Evolutionary conservation across 371 early-diverging fungal species (phyloP).

Genomic region (Haplosporangium sp.): DNA sequence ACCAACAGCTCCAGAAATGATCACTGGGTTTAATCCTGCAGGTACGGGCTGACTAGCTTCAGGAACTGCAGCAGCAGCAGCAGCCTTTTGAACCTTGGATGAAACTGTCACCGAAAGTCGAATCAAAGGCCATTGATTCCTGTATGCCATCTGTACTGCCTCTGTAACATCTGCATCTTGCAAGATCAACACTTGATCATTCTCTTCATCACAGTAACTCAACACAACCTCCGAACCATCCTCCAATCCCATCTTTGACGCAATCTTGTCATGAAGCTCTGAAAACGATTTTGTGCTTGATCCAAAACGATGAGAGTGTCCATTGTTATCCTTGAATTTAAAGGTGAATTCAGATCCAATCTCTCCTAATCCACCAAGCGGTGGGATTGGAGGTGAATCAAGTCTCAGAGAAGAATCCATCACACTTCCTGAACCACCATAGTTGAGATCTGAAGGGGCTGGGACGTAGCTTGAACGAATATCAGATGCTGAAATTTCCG

Average conservation of each 20-base stretch:
- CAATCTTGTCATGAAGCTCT: constrained; percentile 64
- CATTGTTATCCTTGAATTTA: constrained; percentile 80
- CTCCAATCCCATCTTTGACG: constrained; percentile 65
- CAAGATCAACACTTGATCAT: constrained; percentile 76
- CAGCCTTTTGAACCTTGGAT: constrained; percentile 13
- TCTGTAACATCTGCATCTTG: constrained; percentile 77
- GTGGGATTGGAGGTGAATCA: constrained; percentile 58
- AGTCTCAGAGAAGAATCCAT: constrained; percentile 32
- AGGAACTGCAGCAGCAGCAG: not conserved
- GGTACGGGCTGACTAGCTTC: not conserved
- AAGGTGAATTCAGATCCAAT: constrained; percentile 73
- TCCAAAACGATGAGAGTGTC: constrained; percentile 84
- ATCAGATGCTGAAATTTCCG: constrained; percentile 61
- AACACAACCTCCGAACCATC: constrained; percentile 60
- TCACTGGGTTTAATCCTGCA: constrained; percentile 22
- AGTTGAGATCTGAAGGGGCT: constrained; percentile 53
- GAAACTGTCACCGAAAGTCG: constrained; percentile 41
- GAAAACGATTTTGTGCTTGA: constrained; percentile 61
- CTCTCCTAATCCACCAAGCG: constrained; percentile 55
- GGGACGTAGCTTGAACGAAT: constrained; percentile 37
- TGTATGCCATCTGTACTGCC: constrained; percentile 79
- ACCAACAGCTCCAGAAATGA: constrained; percentile 44
- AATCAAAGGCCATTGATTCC: constrained; percentile 56
- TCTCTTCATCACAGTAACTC: constrained; percentile 85
- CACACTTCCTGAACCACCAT: constrained; percentile 31